A percentile compares a stretch with the other conserved stretches of the same genome.
These are phyloP conservation scores for Suillus variegatus DNA, from an alignment of 768 basidiomycete species.

Conservation along the genomic window DNA sequence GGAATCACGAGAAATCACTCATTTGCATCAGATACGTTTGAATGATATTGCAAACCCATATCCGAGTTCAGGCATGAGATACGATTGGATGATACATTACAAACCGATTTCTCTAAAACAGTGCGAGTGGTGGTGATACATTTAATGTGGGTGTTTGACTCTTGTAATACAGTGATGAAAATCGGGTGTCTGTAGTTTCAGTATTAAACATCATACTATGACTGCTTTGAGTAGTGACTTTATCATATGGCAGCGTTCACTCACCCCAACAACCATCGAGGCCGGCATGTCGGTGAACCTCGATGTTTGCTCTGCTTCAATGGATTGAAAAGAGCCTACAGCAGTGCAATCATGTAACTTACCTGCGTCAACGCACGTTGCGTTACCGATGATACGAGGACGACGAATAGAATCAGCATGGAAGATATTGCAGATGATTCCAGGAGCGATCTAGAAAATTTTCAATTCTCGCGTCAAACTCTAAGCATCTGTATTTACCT, in stretches of 20 bases:
- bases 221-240: neutral
- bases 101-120: conserved; percentile 1
- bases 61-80: too few relatives aligned
- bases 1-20: neutral
- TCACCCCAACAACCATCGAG: conserved; percentile 23
- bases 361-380: conserved; percentile 1
- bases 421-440: conserved; percentile 47
- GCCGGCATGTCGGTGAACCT: conserved; percentile 11
- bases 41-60: too few relatives aligned
- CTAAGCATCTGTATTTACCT: conserved; percentile 14
- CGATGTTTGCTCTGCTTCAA: conserved; percentile 3
- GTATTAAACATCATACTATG: neutral
- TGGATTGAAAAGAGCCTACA: neutral
- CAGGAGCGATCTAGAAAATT: conserved; percentile 41
- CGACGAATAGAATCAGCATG: conserved; percentile 38
- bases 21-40: neutral
- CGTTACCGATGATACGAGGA: conserved; percentile 11
- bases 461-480: conserved; percentile 18
- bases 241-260: neutral
- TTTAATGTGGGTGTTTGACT: neutral
- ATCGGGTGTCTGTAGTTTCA: neutral
- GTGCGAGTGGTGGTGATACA: neutral
- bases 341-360: neutral
- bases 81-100: neutral
- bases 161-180: neutral